Evolutionary conservation across 2,329 filamentous ascomycete genomes (phyloP), one percentile per base, ranked within the genome.

Genomic region (Penicillium sp.): DNA sequence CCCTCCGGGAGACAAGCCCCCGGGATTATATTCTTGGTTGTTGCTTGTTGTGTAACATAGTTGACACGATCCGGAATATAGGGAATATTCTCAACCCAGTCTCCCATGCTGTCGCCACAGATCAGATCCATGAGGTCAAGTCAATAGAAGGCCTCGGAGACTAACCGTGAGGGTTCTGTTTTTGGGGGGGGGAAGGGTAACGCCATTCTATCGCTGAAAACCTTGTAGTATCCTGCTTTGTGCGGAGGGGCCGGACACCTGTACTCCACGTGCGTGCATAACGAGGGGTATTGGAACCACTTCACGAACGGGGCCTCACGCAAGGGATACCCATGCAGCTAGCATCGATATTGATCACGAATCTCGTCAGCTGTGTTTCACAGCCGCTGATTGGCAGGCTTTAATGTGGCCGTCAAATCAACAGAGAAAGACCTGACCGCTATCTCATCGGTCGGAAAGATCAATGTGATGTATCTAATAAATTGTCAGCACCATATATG

Each of bases 61-160:
- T 73, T 62, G 0, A 67, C 69, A 13, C 59, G 57, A 54, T 74
- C 72, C 13, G 66, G 58, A 49, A 73, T 72, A 60, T 74, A 70
- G 8, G 71, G 70, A 19, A 37, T 21, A 3, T 23, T 13, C 19
- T 46, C 42, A 16, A 37, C 10, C 2, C 2, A 16, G 26, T 53
- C 9, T 33, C 13, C 14, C 50, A 53, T 53, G 42, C 25, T 26
- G 25, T 26, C 25, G 25, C 25, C 25, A 26, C 25, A 26, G 25
- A 26, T 26, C 25, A 26, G 4, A 26, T 26, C 4, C 4, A 26
- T 26, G 25, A 26, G 25, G 4, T 26, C 25, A 26, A 26, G 25
- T 26, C 25, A 26, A 26, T 4, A 26, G 7, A 26, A 7, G 4
- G 25, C 25, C 25, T 26, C 7, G 25, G 25, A 26, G 25, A 26